Conservation (phyloP, 192 early-diverging fungal species). For the Umbelopsis vinacea region DNA sequence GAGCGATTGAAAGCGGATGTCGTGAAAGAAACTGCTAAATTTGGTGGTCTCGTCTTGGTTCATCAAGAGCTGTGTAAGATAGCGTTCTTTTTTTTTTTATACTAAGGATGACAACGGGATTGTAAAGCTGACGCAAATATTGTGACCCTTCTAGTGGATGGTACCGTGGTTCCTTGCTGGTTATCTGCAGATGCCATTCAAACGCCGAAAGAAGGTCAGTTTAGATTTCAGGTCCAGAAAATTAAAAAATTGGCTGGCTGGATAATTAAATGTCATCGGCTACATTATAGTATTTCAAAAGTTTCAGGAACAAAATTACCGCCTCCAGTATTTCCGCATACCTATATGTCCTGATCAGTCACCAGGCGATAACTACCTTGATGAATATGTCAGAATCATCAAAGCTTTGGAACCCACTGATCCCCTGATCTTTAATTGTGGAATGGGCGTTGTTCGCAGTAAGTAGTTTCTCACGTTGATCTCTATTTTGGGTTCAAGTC, state of each 20-base stretch:
- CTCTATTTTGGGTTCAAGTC: background rate
- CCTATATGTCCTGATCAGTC: conserved; percentile 64
- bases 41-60: conserved; percentile 59
- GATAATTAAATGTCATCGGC: background rate
- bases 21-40: conserved; percentile 45
- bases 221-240: background rate
- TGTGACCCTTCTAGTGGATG: conserved; percentile 32
- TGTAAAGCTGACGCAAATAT: no score
- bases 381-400: conserved; percentile 62
- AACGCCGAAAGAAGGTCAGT: conserved; percentile 56
- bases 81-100: background rate
- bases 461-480: conserved; percentile 7
- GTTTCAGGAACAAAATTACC: conserved; percentile 49
- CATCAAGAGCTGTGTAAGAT: conserved; percentile 59
- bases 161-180: conserved; percentile 59
- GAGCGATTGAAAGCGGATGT: conserved; percentile 63
- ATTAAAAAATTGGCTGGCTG: background rate
- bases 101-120: no score
- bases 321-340: conserved; percentile 60
- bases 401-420: conserved; percentile 39
- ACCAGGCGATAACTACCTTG: conserved; percentile 63
- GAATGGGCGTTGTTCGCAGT: conserved; percentile 66
- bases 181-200: conserved; percentile 58
- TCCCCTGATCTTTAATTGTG: conserved; percentile 66
- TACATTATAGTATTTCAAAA: conserved; percentile 48